A percentile compares a stretch with the other conserved stretches of the same genome.
Evolutionary conservation across 306 rosid genomes (phyloP).

Genomic region (Fragaria vesca): DNA sequence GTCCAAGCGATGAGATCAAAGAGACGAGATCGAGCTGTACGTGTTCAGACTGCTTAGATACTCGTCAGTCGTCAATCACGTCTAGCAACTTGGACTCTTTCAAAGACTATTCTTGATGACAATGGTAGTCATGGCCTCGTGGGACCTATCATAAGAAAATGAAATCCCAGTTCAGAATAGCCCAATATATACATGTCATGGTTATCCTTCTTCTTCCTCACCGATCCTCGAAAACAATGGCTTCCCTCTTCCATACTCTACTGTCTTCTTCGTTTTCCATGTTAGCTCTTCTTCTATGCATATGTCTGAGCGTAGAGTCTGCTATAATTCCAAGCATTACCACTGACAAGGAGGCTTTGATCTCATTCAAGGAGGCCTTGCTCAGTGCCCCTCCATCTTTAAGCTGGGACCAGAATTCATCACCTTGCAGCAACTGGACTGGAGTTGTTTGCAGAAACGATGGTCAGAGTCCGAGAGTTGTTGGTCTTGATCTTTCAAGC

Average conservation of each 20-base stretch:
- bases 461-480: slow-evolving; percentile 38
- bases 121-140: neutral
- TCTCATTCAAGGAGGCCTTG: slow-evolving; percentile 42
- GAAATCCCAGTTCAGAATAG: neutral
- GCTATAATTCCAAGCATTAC: slow-evolving; percentile 32
- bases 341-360: slow-evolving; percentile 60
- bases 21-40: too few relatives aligned
- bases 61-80: neutral
- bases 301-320: slow-evolving; percentile 28
- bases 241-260: slow-evolving; percentile 17
- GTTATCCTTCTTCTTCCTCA: neutral
- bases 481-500: slow-evolving; percentile 47
- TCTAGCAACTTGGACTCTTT: neutral
- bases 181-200: too few relatives aligned
- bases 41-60: too few relatives aligned
- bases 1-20: too few relatives aligned
- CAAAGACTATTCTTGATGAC: neutral
- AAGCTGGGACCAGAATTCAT: slow-evolving; percentile 42
- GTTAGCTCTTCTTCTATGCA: slow-evolving; percentile 10
- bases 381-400: slow-evolving; percentile 32
- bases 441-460: slow-evolving; percentile 48
- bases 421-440: slow-evolving; percentile 61
- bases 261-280: slow-evolving; percentile 17
- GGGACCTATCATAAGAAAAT: neutral
- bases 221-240: slow-evolving; percentile 14